Base-by-base conservation (phyloP, 2,329 filamentous ascomycete genomes). In the Penicillium sp. region DNA sequence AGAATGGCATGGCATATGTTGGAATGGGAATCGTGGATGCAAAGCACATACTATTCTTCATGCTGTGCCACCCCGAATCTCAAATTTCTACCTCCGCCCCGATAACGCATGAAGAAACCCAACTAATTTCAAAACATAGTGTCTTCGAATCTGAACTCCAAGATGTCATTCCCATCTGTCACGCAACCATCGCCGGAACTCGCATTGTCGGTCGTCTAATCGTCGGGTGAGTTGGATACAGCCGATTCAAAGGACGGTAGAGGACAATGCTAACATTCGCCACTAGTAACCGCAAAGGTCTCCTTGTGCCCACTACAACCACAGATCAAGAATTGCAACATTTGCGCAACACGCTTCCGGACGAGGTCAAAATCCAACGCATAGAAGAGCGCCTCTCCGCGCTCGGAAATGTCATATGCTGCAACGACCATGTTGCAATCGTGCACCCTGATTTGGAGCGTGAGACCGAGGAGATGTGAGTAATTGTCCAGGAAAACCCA, bases 291-390 rank as follows among this genome's bases (percentile, higher is more conserved):
- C 88, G 89, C 70, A 95, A 95, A 72, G 93, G 93, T 64, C 88
- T 99, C 56, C 84, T 99, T 56, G 92, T 99, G 49, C 93, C 93
- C 53, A 97, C 92, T 48, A 89, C 86, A 52, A 97, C 93, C 55
- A 95, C 91, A 62, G 93, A 99, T 75, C 93, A 99, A 78, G 93
- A 99, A 78, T 81, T 99, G 57, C 91, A 96, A 75, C 93, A 99
- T 74, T 80, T 99, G 64, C 87, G 93, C 64, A 97, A 99, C 74
- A 90, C 87, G 50, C 83, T 99, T 59, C 93, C 93, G 33, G 92
- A 97, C 70, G 76, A 77, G 51, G 88, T 99, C 58, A 90, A 91
- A 75, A 95, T 99, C 66, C 91, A 96, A 77, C 85, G 93, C 60
- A 95, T 99, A 76, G 93, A 99, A 78, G 93, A 99, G 79, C 84